These are phyloP conservation scores for Giardia muris DNA, from an alignment of 208 protist genomes.

Conservation along the genomic window DNA sequence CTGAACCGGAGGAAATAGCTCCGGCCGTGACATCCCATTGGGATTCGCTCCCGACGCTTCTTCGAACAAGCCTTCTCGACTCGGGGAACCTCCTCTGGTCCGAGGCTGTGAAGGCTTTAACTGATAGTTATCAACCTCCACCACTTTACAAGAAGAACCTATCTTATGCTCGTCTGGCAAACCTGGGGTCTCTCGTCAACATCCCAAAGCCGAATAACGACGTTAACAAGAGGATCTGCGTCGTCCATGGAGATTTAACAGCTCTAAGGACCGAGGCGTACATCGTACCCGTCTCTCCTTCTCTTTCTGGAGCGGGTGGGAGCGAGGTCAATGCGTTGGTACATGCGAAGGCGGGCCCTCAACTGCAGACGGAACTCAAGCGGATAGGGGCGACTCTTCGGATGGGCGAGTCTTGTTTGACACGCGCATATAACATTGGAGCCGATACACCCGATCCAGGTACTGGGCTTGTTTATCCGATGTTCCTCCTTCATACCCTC, in stretches of 20 bases:
- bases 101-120: not conserved
- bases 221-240: constrained; percentile 8
- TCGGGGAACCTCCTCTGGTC: not conserved
- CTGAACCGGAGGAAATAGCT: not conserved
- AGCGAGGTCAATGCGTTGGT: not conserved
- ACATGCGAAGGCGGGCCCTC: not conserved
- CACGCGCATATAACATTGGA: not conserved
- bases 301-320: not conserved
- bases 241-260: constrained; percentile 13
- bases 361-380: not conserved
- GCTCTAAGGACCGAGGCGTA: not conserved
- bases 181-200: constrained; percentile 7
- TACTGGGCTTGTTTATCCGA: not conserved
- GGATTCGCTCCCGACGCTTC: not conserved
- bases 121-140: not conserved
- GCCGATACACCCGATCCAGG: not conserved
- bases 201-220: constrained; percentile 15
- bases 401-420: not conserved
- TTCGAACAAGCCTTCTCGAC: not conserved
- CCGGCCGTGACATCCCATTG: not conserved
- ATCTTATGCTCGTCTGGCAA: not conserved
- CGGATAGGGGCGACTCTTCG: not conserved
- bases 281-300: constrained; percentile 7
- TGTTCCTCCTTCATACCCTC: not conserved
- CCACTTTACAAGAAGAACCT: not conserved